Evolutionary conservation across 768 basidiomycete genomes (phyloP), one percentile per base, ranked within the genome.

Genomic region (Chalciporus sphaerocephalus): DNA sequence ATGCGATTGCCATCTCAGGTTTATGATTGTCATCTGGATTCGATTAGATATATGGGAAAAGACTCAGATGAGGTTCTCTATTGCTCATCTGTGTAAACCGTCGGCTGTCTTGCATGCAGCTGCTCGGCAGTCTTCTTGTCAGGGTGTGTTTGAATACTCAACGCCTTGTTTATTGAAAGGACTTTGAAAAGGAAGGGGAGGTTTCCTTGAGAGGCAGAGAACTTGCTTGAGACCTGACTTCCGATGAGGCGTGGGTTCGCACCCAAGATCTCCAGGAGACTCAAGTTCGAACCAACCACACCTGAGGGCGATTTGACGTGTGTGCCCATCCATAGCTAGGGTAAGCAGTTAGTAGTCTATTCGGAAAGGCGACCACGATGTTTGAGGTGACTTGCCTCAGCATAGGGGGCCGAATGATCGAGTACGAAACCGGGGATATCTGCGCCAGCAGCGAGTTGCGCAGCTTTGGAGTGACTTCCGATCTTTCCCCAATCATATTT

Each of bases 271-370:
- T 80, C 70, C 3, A 75, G 79, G 50, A 81, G 81, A 17, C 66
- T 58, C 51, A 66, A 65, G 24, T 68, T 67, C 9, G 80, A 76
- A 13, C 78, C 75, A 10, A 71, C 48, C 16, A 80, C 60, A 6
- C 65, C 67, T 6, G 86, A 84, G 0, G 86, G 86, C 7, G 83
- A 75, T 27, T 73, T 87, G 2, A 88, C 77, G 57, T 98, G 96
- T 0, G 96, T 98, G 9, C 96, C 96, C 95, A 98, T 98, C 96
- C 96, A 99, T 35, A 99, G 72, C 93, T 97, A 61, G 43, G 35
- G 27, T 30, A 38, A 40, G 21, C 37, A 13, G 58, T 49, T 46
- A 37, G 35, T 33, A 24, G 38, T 33, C 16, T 6, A 21, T 15
- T 35, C 32, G n/a, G n/a, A 15, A 20, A 34, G 27, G 45, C 42